Evolutionary conservation across 768 basidiomycete species (phyloP), one percentile per base, ranked within the genome.

Genomic region (Tylopilus felleus): DNA sequence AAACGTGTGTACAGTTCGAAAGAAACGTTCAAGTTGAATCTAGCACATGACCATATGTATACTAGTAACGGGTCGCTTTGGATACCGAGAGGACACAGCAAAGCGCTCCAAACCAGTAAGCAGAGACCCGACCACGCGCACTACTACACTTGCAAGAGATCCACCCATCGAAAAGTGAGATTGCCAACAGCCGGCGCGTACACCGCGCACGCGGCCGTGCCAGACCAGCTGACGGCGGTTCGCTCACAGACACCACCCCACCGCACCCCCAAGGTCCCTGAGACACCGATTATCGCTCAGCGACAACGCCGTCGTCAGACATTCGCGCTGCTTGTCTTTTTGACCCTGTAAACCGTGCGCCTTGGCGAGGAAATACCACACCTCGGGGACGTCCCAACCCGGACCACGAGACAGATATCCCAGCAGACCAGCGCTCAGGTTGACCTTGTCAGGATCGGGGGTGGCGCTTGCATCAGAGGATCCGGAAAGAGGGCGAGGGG

Each of bases 321-420:
- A 89, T 68, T 94, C 90, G 51, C 81, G 76, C 63, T 90, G 89
- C 47, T 82, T 75, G 47, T 84, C 85, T 57, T 80, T 82, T 47
- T 86, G 79, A 2, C 81, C 86, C 63, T 90, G 91, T 60, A 85
- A 65, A 45, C 86, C 84, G 63, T 88, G 88, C 22, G 86, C 87
- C 63, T 86, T 91, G 7, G 86, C 90, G 14, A 98, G 78, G 67
- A 85, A 90, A 69, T 88, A 96, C 96, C 96, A 99, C 23, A 90
- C 95, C 68, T 98, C 96, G 0, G 94, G 83, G 2, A 89, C 80
- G 67, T 97, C 88, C 93, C 94, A 98, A 12, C 88, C 96, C 0
- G 76, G 74, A 1, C 88, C 90, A 38, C 83, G 81, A 0, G 93
- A 90, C 45, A 93, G 65, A 58, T 89, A 83, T 1, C 80, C 80